phyloP scores from a whole-genome alignment of 1,284 basidiomycete species.

The Ceratobasidium theobromae region DNA sequence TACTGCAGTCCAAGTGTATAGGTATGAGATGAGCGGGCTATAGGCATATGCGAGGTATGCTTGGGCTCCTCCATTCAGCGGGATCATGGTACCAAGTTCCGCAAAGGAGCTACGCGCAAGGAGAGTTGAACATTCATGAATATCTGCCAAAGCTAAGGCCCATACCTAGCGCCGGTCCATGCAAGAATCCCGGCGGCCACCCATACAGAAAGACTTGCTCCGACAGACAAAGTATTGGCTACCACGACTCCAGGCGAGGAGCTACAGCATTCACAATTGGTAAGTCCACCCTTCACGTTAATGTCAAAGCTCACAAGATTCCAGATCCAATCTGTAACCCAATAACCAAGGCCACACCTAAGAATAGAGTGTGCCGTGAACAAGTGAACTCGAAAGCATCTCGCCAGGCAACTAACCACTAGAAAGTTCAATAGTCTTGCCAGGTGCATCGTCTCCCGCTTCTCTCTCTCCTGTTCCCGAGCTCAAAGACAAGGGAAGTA shows the following conservation, averaged over 20 bases:
- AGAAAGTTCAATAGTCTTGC: slow-evolving; percentile 74
- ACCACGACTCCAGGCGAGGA: slow-evolving; percentile 90
- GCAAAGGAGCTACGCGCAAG: slow-evolving; percentile 69
- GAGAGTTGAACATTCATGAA: neutral
- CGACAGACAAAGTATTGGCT: slow-evolving; percentile 81
- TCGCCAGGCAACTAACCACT: slow-evolving; percentile 58
- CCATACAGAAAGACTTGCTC: slow-evolving; percentile 83
- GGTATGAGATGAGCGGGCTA: slow-evolving; percentile 80
- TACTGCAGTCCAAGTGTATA: slow-evolving; percentile 89
- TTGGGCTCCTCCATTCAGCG: slow-evolving; percentile 87
- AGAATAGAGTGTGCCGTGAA: neutral
- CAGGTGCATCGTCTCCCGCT: slow-evolving; percentile 49
- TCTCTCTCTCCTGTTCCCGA: slow-evolving; percentile 63
- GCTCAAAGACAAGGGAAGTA: slow-evolving; percentile 75
- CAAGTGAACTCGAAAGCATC: slow-evolving; percentile 30
- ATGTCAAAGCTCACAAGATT: slow-evolving; percentile 67
- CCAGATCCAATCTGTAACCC: slow-evolving; percentile 90
- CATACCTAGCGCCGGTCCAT: slow-evolving; percentile 80
- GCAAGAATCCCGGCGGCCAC: slow-evolving; percentile 74
- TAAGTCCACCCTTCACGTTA: neutral
- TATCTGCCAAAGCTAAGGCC: neutral
- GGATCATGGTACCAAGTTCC: slow-evolving; percentile 82
- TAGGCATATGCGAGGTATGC: slow-evolving; percentile 89
- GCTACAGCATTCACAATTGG: slow-evolving; percentile 45
- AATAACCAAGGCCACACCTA: slow-evolving; percentile 81